A percentile compares a stretch with the other conserved stretches of the same genome.
Evolutionary conservation across 345 rosid genomes (phyloP).

Genomic region (Gossypium anomalum): DNA sequence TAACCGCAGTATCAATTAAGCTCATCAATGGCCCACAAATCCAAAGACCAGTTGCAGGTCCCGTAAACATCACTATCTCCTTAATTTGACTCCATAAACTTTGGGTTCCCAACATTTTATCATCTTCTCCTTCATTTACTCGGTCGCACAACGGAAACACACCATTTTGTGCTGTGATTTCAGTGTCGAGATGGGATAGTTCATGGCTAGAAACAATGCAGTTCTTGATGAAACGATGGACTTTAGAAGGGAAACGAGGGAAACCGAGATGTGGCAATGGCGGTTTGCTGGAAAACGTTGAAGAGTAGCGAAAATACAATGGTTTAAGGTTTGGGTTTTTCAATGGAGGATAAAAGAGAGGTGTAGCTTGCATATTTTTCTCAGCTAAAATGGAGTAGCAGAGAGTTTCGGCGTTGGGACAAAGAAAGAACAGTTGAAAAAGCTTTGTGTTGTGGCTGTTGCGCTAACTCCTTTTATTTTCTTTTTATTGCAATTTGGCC

Average conservation of each 20-base stretch:
- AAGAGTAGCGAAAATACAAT: constrained; percentile 4
- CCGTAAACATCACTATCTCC: constrained; percentile 72
- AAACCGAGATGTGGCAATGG: constrained; percentile 3
- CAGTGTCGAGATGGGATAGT: background rate
- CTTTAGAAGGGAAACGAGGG: constrained; percentile 9
- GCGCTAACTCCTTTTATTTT: background rate
- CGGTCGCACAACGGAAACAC: constrained; percentile 12
- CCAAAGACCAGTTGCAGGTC: constrained; percentile 92
- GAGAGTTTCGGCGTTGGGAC: background rate
- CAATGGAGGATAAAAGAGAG: constrained; percentile 24
- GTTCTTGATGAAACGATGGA: constrained; percentile 11
- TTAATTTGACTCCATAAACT: constrained; percentile 67
- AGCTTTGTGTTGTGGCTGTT: background rate
- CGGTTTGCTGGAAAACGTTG: constrained; percentile 18
- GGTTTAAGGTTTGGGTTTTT: constrained; percentile 28
- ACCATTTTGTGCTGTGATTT: constrained; percentile 20
- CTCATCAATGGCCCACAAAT: constrained; percentile 94
- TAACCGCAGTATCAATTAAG: constrained; percentile 80
- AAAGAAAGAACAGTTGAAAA: background rate
- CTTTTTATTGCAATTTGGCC: background rate
- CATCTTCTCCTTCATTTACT: constrained; percentile 21
- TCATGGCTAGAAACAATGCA: constrained; percentile 37
- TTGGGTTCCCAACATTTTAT: constrained; percentile 39
- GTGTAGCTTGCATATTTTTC: constrained; percentile 37
- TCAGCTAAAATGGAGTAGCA: background rate